Percentiles rank a stretch among this genome's conserved stretches.
Evolutionary conservation across 164 flowering plant species (phyloP).

Genomic region (Malania oleifera): DNA sequence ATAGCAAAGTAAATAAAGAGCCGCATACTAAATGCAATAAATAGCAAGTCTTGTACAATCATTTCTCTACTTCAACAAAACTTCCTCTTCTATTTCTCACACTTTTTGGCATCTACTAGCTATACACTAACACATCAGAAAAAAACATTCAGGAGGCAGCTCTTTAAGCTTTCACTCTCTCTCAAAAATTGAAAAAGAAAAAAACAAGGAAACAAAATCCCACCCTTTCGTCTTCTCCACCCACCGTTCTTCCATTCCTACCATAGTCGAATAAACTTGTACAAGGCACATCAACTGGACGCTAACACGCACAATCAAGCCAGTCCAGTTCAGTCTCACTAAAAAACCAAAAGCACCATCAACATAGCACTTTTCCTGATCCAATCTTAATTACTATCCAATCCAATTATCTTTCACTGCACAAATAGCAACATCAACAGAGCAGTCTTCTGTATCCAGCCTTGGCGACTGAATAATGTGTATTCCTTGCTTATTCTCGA

Average conservation of each 20-base stretch:
- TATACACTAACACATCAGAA: not conserved
- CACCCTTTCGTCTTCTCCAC: not conserved
- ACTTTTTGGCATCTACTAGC: not conserved
- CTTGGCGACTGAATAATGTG: not conserved
- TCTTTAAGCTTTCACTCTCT: not conserved
- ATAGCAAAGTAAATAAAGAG: too few relatives aligned
- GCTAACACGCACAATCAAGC: not conserved
- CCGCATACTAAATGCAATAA: too few relatives aligned
- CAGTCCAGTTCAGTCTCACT: not conserved
- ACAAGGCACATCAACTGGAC: too few relatives aligned
- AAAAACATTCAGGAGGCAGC: too few relatives aligned
- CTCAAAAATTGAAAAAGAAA: too few relatives aligned
- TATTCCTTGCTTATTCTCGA: constrained; percentile 16
- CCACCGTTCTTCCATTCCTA: not conserved
- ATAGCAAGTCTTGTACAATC: not conserved
- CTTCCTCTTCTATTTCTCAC: not conserved
- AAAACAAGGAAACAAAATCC: too few relatives aligned
- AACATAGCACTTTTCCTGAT: too few relatives aligned
- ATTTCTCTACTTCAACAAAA: constrained; percentile 5
- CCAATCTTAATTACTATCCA: not conserved
- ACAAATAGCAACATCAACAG: too few relatives aligned
- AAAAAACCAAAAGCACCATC: not conserved
- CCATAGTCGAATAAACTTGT: not conserved
- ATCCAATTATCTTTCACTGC: not conserved
- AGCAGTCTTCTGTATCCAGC: too few relatives aligned